phyloP scores from a whole-genome alignment of 2,329 filamentous ascomycete species.

The Didymella glomerata region DNA sequence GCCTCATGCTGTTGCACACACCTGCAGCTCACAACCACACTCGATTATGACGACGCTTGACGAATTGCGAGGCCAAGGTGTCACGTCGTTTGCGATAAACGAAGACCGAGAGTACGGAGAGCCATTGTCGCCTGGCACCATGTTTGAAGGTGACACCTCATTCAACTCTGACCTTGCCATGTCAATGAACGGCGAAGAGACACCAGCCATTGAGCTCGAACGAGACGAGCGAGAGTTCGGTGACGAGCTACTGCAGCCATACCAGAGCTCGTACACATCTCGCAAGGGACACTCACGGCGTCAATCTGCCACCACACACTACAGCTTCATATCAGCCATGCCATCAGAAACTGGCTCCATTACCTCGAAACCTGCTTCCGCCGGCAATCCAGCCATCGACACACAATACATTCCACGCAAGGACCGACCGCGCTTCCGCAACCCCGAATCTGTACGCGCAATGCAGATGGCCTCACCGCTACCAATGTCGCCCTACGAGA shows the following conservation, averaged over 20 bases:
- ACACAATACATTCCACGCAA: conserved; percentile 65
- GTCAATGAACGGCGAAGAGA: conserved; percentile 38
- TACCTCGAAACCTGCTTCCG: conserved; percentile 42
- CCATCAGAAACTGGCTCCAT: conserved; percentile 50
- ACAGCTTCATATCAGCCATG: conserved; percentile 49
- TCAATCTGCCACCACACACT: conserved; percentile 41
- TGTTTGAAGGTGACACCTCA: conserved; percentile 46
- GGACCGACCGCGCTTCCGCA: conserved; percentile 71
- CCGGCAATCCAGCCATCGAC: conserved; percentile 37
- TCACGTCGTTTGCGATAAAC: conserved; percentile 46
- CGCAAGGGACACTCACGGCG: conserved; percentile 35
- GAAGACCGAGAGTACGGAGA: conserved; percentile 45
- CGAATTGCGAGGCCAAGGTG: conserved; percentile 41
- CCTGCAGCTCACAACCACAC: conserved; percentile 26
- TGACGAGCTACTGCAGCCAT: conserved; percentile 38
- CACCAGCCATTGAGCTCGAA: conserved; percentile 44
- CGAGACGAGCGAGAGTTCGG: conserved; percentile 34
- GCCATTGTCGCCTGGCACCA: conserved; percentile 41
- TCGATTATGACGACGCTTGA: conserved; percentile 45
- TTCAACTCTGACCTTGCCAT: conserved; percentile 45
- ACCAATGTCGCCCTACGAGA: conserved; percentile 41
- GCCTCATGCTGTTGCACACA: conserved; percentile 21
- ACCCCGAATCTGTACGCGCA: conserved; percentile 72
- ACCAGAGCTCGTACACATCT: conserved; percentile 47
- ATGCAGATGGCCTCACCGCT: conserved; percentile 74